Evolutionary conservation across 495 filamentous ascomycete species (phyloP).

Genomic region (Penicillium maclennaniae): DNA sequence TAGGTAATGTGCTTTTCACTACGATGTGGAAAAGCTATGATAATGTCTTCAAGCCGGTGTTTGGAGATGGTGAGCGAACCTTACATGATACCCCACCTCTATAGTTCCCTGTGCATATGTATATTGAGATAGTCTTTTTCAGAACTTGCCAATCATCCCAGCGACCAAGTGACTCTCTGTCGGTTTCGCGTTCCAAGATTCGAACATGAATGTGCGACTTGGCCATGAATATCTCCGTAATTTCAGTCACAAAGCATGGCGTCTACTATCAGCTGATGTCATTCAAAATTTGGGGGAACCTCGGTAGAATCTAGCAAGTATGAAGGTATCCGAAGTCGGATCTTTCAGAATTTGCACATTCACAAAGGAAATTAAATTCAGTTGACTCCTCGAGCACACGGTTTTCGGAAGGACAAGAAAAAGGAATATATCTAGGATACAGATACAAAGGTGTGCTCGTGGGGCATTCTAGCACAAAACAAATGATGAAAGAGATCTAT

Average conservation of each 20-base stretch:
- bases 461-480: constrained; percentile 46
- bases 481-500: constrained; percentile 26
- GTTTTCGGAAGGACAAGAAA: constrained; percentile 43
- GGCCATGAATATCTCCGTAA: background rate
- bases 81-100: constrained; percentile 25
- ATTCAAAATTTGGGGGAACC: background rate
- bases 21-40: constrained; percentile 76
- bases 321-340: background rate
- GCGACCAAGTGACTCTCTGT: no score
- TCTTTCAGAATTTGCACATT: constrained; percentile 7
- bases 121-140: background rate
- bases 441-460: constrained; percentile 43
- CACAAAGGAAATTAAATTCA: constrained; percentile 46
- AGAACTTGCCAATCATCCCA: background rate
- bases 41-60: constrained; percentile 55
- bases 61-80: constrained; percentile 90
- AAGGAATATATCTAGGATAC: constrained; percentile 47
- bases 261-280: background rate
- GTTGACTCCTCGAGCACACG: constrained; percentile 36
- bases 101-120: background rate
- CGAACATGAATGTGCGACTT: background rate
- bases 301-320: background rate
- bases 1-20: constrained; percentile 46
- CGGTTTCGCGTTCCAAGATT: background rate
- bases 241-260: background rate